Base-by-base conservation (phyloP, 1,284 basidiomycete species). In the Melanopsichium pennsylvanicum region DNA sequence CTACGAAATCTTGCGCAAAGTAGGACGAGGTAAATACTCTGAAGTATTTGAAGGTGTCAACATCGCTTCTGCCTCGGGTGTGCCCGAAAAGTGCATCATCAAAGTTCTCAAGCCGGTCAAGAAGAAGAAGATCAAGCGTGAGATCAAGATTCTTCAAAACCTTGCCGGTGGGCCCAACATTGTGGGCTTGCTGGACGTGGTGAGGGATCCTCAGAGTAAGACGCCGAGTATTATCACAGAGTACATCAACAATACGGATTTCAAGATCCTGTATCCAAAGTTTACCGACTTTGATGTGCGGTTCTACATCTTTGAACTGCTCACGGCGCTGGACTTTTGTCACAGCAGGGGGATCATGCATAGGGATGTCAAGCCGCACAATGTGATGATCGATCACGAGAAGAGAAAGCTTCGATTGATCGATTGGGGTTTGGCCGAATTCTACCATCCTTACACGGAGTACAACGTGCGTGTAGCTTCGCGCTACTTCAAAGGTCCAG, bases 61-160 rank as follows among this genome's bases (percentile, higher is more conserved):
- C 83, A 88, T 97, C 54, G 88, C 91, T 27, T 59, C 72, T 11
- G 90, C 90, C 62, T 91, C 91, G 10, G 60, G 60, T 25, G 54
- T 70, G n/a, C 70, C 76, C 18, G 90, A 94, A 82, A 94, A 96
- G 83, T 96, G 94, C 83, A 94, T 97, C 82, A 93, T 97, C 85
- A 97, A 98, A 83, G 94, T 97, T 43, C 86, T 98, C 69, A 98
- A 98, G 83, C 96, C 96, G 1, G 95, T 98, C 43, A 97, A 98
- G 86, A 97, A 97, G 87, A 97, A 97, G 88, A 98, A 98, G 85
- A 97, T 98, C 84, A 97, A 97, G 85, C 87, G 95, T 66, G 95
- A 98, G 84, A 97, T 98, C 84, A 97, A 98, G 86, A 97, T 98
- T 75, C 84, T 98, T 32, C 93, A 96, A 83, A 97, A 97, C 82